A percentile compares a stretch with the other conserved stretches of the same genome.
Evolutionary conservation across 371 early-diverging fungal species (phyloP).

Genomic region (Syncephalis plumigaleata): DNA sequence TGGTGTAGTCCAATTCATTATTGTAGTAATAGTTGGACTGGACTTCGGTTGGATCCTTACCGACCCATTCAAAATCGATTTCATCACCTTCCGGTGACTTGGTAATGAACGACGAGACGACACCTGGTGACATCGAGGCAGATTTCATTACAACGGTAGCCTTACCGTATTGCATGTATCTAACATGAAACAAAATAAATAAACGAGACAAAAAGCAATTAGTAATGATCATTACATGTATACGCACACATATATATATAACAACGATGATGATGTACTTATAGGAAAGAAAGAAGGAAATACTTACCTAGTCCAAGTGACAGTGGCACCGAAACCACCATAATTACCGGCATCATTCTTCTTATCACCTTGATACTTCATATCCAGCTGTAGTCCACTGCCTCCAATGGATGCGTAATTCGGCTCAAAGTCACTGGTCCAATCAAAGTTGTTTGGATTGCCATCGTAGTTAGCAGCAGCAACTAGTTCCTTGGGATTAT

Average conservation of each 20-base stretch:
- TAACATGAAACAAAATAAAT: slow-evolving; percentile 5
- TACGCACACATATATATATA: background rate
- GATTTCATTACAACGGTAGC: slow-evolving; percentile 31
- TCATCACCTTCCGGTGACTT: slow-evolving; percentile 33
- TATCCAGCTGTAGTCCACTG: slow-evolving; percentile 19
- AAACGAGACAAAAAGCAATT: background rate
- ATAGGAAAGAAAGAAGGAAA: too few relatives aligned
- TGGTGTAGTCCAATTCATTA: slow-evolving; percentile 26
- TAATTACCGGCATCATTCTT: slow-evolving; percentile 16
- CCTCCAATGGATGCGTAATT: slow-evolving; percentile 19
- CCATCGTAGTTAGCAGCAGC: slow-evolving; percentile 17
- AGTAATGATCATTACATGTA: too few relatives aligned
- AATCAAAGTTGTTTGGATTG: slow-evolving; percentile 20
- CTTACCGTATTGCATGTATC: slow-evolving; percentile 30
- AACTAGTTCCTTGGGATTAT: background rate
- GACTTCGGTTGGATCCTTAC: slow-evolving; percentile 22
- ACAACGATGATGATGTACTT: too few relatives aligned
- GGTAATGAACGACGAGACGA: slow-evolving; percentile 50
- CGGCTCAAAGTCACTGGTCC: slow-evolving; percentile 34
- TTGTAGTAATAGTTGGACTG: slow-evolving; percentile 52
- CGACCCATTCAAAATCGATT: slow-evolving; percentile 59
- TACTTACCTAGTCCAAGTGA: slow-evolving; percentile 17
- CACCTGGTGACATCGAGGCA: slow-evolving; percentile 24
- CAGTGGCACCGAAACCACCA: slow-evolving; percentile 36
- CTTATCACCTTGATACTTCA: slow-evolving; percentile 13